These are phyloP conservation scores for Citrullus mucosospermus DNA, from an alignment of 306 rosid genomes.

Conservation along the genomic window DNA sequence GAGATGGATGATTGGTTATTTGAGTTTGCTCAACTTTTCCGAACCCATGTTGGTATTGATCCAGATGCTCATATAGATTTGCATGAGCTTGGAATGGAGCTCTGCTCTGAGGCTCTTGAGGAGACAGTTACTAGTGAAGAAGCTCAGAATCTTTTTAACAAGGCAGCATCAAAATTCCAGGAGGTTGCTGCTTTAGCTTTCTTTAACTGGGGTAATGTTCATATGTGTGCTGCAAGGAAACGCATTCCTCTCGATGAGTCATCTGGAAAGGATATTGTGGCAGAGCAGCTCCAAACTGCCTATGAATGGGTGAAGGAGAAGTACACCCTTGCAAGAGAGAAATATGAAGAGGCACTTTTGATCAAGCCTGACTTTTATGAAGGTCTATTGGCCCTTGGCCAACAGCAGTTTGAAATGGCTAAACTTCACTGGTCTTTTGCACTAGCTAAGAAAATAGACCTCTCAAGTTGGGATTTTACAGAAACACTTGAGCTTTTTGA, in stretches of 20 bases:
- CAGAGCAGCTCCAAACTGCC: conserved; percentile 74
- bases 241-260: conserved; percentile 86
- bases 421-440: conserved; percentile 97
- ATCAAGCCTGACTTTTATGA: conserved; percentile 94
- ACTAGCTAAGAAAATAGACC: conserved; percentile 77
- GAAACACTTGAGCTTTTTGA: conserved; percentile 68
- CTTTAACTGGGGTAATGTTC: conserved; percentile 97
- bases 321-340: conserved; percentile 74
- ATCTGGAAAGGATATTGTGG: conserved; percentile 59
- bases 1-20: conserved; percentile 99
- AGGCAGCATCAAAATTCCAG: conserved; percentile 92
- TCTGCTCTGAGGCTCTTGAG: conserved; percentile 97
- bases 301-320: conserved; percentile 96
- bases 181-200: conserved; percentile 96
- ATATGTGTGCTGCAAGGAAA: conserved; percentile 95
- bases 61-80: conserved; percentile 90
- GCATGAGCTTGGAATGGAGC: conserved; percentile 98
- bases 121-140: conserved; percentile 93
- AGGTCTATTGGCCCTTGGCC: conserved; percentile 85
- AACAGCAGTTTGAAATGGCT: conserved; percentile 95
- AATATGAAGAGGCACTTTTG: conserved; percentile 77
- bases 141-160: conserved; percentile 81
- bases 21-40: conserved; percentile 95
- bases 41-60: conserved; percentile 91
- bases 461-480: conserved; percentile 54